Evolutionary conservation across 2,329 filamentous ascomycete genomes (phyloP).

Genomic region (Pseudogymnoascus sp.): DNA sequence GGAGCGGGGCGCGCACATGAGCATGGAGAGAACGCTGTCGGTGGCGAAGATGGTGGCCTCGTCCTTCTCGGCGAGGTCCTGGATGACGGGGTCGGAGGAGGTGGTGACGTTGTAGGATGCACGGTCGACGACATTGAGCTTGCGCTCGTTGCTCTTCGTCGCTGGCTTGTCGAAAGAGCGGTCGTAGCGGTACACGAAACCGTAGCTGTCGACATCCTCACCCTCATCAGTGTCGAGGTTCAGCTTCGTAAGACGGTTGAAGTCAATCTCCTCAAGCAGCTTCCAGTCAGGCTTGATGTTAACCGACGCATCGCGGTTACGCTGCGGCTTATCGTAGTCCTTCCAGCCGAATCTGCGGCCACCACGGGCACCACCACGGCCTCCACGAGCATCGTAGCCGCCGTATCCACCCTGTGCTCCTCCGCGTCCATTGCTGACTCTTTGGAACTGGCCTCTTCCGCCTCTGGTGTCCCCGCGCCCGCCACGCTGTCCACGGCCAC

Average conservation of each 20-base stretch:
- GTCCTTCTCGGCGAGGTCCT: conserved; percentile 91
- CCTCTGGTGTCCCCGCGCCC: conserved; percentile 64
- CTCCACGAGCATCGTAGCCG: conserved; percentile 67
- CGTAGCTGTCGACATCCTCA: conserved; percentile 90
- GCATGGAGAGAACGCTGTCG: conserved; percentile 95
- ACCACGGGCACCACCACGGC: conserved; percentile 62
- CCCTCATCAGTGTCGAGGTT: conserved; percentile 93
- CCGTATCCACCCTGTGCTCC: conserved; percentile 56
- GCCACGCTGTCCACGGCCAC: conserved; percentile 64
- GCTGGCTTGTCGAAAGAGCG: conserved; percentile 89
- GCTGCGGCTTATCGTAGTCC: conserved; percentile 95
- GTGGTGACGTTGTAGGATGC: conserved; percentile 98
- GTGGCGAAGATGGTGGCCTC: conserved; percentile 96
- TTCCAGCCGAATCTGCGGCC: conserved; percentile 95
- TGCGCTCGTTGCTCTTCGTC: conserved; percentile 81
- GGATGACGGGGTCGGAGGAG: conserved; percentile 90
- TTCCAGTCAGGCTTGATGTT: conserved; percentile 95
- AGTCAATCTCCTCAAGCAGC: conserved; percentile 97
- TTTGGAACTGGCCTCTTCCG: conserved; percentile 57
- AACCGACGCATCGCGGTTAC: conserved; percentile 92
- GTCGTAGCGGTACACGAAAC: conserved; percentile 98
- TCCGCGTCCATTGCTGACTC: conserved; percentile 58
- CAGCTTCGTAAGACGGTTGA: conserved; percentile 87
- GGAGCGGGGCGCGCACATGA: conserved; percentile 95
- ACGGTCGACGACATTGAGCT: conserved; percentile 81